phyloP scores from a whole-genome alignment of 2,329 filamentous ascomycete genomes.

The Ophiostoma himal-ulmi region DNA sequence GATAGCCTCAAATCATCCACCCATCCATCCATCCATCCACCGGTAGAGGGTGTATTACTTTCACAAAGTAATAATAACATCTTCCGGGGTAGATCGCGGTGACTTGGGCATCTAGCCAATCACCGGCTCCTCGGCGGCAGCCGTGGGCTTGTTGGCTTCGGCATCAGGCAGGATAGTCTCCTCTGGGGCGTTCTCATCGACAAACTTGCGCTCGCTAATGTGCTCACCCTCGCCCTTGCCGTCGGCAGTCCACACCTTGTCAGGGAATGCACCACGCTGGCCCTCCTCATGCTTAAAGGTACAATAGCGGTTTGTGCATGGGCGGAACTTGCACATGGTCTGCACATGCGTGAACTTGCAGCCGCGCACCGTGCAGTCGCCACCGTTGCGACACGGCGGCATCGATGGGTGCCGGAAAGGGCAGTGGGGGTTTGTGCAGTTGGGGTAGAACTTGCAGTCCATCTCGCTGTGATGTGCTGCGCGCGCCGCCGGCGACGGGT shows the following conservation, averaged over 20 bases:
- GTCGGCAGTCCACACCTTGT: constrained; percentile 84
- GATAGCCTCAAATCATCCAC: neutral
- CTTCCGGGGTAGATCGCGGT: neutral
- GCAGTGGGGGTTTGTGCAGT: constrained; percentile 82
- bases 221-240: constrained; percentile 40
- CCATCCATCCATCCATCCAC: neutral
- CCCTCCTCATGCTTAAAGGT: constrained; percentile 86
- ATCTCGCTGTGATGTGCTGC: constrained; percentile 72
- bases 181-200: constrained; percentile 61
- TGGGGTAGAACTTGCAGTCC: constrained; percentile 86
- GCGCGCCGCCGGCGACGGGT: constrained; percentile 83
- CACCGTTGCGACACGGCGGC: constrained; percentile 85
- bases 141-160: constrained; percentile 2
- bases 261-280: constrained; percentile 75
- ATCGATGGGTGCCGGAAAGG: constrained; percentile 83
- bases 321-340: constrained; percentile 82
- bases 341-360: constrained; percentile 89
- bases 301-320: constrained; percentile 84
- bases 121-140: neutral
- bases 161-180: constrained; percentile 62
- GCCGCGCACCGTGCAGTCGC: constrained; percentile 70
- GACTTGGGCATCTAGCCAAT: neutral
- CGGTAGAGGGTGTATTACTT: neutral
- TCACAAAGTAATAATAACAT: neutral
- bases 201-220: constrained; percentile 84